A percentile compares a stretch with the other conserved stretches of the same genome.
Conservation (phyloP, 2,329 filamentous ascomycete species). For the Trichoderma koningiopsis region DNA sequence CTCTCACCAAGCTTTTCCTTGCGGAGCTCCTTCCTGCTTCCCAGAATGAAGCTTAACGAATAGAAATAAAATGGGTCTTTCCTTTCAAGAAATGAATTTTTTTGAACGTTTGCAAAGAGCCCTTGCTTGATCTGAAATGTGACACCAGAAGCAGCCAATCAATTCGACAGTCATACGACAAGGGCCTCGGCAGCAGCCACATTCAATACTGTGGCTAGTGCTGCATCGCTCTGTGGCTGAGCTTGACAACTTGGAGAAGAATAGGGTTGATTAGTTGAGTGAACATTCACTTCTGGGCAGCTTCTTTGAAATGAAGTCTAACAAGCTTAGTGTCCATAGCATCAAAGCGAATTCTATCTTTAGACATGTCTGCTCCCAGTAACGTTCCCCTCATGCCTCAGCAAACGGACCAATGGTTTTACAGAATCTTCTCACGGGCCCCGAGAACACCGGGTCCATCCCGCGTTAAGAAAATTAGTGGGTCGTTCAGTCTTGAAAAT, state of each 20-base stretch:
- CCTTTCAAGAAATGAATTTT: neutral
- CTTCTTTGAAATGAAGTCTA: neutral
- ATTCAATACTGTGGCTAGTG: neutral
- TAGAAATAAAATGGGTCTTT: neutral
- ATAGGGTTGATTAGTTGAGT: neutral
- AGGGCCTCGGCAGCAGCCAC: slow-evolving; percentile 2
- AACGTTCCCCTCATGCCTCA: neutral
- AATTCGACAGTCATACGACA: neutral
- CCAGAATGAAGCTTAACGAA: slow-evolving; percentile 14
- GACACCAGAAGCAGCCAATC: neutral
- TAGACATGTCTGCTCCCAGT: neutral
- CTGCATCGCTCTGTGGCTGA: neutral
- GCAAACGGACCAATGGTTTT: slow-evolving; percentile 1
- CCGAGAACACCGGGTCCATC: slow-evolving; percentile 5
- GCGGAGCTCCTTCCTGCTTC: slow-evolving; percentile 4
- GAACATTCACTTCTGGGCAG: neutral
- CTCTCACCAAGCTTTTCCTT: neutral
- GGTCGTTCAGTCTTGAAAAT: neutral
- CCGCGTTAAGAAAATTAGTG: neutral
- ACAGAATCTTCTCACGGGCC: slow-evolving; percentile 10
- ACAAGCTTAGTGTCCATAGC: neutral
- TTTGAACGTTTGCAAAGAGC: neutral
- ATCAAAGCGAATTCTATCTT: neutral
- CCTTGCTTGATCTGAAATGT: neutral
- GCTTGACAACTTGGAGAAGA: neutral